Base-by-base conservation (phyloP, 768 basidiomycete genomes). In the Ramaria sp. region DNA sequence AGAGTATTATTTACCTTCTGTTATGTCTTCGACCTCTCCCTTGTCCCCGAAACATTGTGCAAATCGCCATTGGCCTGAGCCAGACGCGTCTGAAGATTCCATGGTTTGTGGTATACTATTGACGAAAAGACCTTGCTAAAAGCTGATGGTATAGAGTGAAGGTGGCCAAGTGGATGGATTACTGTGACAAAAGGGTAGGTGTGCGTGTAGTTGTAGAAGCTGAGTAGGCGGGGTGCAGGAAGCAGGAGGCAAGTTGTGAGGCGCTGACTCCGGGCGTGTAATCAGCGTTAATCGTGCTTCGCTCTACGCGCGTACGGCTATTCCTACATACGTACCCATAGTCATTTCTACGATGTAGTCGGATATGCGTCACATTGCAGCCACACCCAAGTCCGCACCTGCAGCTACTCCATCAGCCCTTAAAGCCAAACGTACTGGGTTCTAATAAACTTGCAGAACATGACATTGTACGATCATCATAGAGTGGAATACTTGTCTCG, bases 11-110 rank as follows among this genome's bases (percentile, higher is more conserved):
- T 57, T 59, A 93, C 93, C 96, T 77, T 99, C 96, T 57, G 96
- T 99, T 66, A 99, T 98, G 69, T 99, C 96, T 66, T 97, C 96
- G 34, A 98, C 95, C 69, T 96, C 89, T 62, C 88, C 95, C 79
- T 99, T 99, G 78, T 99, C 96, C 60, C 96, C 96, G 67, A 99
- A 99, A 73, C 96, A 99, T 66, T 99, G 96, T 52, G 96, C 95
- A 73, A 99, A 99, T 64, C 95, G 85, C 96, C 96, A 99, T 63
- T 85, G 86, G 64, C 86, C 85, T 66, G 85, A 86, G 64, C 83
- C 78, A 52, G 79, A 78, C 70, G 86, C 82, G 72, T 90, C 88
- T 80, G 69, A 91, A 88, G 89, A 90, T 87, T 63, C 61, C 59
- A 63, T 63, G 65, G 56, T 67, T 68, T 66, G n/a, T 47, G 30